phyloP scores from a whole-genome alignment of 768 basidiomycete species.

The Xanthoconium purpureum region DNA sequence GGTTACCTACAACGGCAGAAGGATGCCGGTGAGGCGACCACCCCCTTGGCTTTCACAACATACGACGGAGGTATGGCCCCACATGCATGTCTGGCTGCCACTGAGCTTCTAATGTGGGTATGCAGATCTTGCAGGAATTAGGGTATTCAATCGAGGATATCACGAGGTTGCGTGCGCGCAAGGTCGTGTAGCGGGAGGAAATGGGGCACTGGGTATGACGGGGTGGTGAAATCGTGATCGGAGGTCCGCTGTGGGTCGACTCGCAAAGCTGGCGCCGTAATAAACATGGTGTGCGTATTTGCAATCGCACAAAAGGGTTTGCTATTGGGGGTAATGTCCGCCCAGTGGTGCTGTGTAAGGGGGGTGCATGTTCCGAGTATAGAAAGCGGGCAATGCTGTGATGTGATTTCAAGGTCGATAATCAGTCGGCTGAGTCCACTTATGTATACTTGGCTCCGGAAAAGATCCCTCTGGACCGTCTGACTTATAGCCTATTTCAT shows the following conservation, averaged over 20 bases:
- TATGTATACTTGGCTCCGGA: constrained; percentile 28
- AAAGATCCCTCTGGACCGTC: constrained; percentile 21
- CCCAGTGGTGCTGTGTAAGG: background rate
- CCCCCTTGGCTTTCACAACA: constrained; percentile 89
- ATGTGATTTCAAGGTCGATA: constrained; percentile 29
- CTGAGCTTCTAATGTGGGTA: constrained; percentile 2
- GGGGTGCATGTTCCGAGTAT: constrained; percentile 13
- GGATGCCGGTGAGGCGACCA: constrained; percentile 70
- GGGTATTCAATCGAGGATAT: constrained; percentile 43
- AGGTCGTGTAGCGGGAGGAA: constrained; percentile 36
- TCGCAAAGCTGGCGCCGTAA: constrained; percentile 4
- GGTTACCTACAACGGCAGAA: constrained; percentile 76
- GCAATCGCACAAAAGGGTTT: constrained; percentile 25
- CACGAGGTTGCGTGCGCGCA: constrained; percentile 39
- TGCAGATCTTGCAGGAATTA: constrained; percentile 41
- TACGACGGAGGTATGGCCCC: constrained; percentile 59
- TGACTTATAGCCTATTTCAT: constrained; percentile 30
- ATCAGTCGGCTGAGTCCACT: constrained; percentile 29
- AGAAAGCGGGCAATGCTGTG: constrained; percentile 23
- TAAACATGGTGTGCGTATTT: constrained; percentile 23
- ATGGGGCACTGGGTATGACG: constrained; percentile 16
- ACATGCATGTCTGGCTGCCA: constrained; percentile 1
- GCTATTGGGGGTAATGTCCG: constrained; percentile 18
- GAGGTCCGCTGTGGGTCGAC: constrained; percentile 30
- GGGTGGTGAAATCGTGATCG: constrained; percentile 14